Base-by-base conservation (phyloP, 345 rosid species). In the Gossypium arboreum region DNA sequence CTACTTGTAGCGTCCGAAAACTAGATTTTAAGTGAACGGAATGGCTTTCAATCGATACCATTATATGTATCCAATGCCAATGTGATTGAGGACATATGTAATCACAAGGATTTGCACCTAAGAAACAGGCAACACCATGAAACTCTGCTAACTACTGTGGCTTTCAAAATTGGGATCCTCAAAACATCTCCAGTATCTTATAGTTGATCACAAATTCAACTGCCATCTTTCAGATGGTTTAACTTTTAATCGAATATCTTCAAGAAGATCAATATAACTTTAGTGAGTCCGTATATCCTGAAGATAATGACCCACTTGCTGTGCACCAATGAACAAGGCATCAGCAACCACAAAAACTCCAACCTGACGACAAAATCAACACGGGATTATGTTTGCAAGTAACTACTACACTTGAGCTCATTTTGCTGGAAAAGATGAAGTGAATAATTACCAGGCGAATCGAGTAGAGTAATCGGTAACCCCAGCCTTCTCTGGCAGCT, bases 401-500 rank as follows among this genome's bases (percentile, higher is more conserved):
- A 68, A n/a, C 79, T 58, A 60, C 66, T 57, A 59, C 1, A 29
- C 9, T 68, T 8, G 51, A 52, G n/a, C n/a, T 12, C 48, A 3
- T 63, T 45, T 76, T 41, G 59, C 29, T 22, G 68, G 57, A 71
- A 12, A 34, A 17, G 6, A 17, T 15, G 29, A 76, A 68, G 45
- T 51, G 2, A 48, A 27, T 43, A 43, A 18, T 84, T 84, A 94
- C 98, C 91, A 92, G 85, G 71, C 94, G 97, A 52, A 87, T 91
- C 64, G 97, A 81, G 80, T 81, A 94, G 63, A 89, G 63, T 75
- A 94, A 78, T 74, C 90, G 85, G 77, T 91, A 94, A 16, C 94
- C 90, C 97, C 97, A 89, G 39, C 98, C 97, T 88, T 88, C 97
- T 85, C 83, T 94, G 9, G 93, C 97, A 77, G 94, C 94, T 76